These are phyloP conservation scores for Sequoia sempervirens DNA, from an alignment of 75 land plant genomes.

Conservation along the genomic window DNA sequence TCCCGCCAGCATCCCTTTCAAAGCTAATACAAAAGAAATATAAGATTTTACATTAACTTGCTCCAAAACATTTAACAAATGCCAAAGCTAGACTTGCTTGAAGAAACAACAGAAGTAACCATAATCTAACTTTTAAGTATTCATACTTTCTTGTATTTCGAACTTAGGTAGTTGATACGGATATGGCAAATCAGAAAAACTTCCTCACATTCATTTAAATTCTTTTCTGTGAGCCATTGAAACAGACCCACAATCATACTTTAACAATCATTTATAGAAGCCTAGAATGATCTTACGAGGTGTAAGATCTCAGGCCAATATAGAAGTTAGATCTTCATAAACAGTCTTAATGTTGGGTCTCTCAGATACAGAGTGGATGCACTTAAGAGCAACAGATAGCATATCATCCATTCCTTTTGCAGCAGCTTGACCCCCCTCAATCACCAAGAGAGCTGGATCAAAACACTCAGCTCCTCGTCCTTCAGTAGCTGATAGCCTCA, in stretches of 20 bases:
- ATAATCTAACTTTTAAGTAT: background rate
- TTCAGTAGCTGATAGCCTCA: conserved; percentile 61
- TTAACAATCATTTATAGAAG: background rate
- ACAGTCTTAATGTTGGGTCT: conserved; percentile 71
- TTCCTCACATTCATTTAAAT: background rate
- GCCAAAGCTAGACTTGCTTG: background rate
- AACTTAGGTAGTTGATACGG: background rate
- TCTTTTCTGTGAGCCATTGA: background rate
- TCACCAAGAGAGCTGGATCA: conserved; percentile 45
- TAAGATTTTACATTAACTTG: background rate
- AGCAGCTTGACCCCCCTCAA: conserved; percentile 29
- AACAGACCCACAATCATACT: background rate
- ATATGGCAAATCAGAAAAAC: background rate
- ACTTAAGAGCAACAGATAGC: conserved; percentile 70
- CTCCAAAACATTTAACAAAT: background rate
- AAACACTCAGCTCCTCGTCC: conserved; percentile 76
- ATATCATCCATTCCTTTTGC: conserved; percentile 78
- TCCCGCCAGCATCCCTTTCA: background rate
- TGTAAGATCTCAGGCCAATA: conserved; percentile 24
- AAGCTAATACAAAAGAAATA: background rate
- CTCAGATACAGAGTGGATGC: conserved; percentile 65
- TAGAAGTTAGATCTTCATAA: conserved; percentile 76
- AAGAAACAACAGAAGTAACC: background rate
- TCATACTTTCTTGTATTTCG: background rate
- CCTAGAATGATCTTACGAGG: conserved; percentile 5